phyloP scores from a whole-genome alignment of 1,284 basidiomycete genomes.

The Porodaedalea pini region DNA sequence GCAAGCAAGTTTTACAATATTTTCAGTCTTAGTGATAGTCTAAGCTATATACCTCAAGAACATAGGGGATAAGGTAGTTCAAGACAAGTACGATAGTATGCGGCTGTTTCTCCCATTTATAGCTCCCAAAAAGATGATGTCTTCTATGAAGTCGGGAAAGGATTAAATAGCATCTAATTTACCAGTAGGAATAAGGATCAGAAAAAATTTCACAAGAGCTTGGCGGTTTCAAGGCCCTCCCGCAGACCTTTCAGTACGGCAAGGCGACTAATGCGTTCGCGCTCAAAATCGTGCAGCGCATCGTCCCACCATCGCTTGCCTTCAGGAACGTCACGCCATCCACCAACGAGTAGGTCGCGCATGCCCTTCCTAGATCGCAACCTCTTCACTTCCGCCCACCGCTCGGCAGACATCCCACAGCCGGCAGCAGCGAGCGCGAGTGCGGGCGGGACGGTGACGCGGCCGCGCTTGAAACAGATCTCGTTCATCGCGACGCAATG shows the following conservation, averaged over 20 bases:
- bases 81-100: no score
- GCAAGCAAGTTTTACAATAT: no score
- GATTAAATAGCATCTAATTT: no score
- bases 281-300: conserved; percentile 14
- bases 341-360: conserved; percentile 13
- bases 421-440: conserved; percentile 55
- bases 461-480: conserved; percentile 70
- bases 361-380: conserved; percentile 1
- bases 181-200: no score
- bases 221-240: conserved; percentile 13
- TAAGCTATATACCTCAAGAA: no score
- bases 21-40: no score
- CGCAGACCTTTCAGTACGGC: conserved; percentile 6
- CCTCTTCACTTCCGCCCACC: conserved; percentile 1
- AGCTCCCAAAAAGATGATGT: no score
- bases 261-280: conserved; percentile 10
- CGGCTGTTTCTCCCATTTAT: no score
- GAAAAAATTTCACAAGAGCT: conserved; percentile 1
- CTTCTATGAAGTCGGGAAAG: no score
- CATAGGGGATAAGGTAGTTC: no score
- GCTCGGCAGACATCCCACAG: conserved; percentile 29
- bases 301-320: conserved; percentile 20
- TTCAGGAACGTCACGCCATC: conserved; percentile 14
- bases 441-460: conserved; percentile 73
- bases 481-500: conserved; percentile 69